phyloP scores from a whole-genome alignment of 2,329 filamentous ascomycete genomes.

The Scytalidium sp. region DNA sequence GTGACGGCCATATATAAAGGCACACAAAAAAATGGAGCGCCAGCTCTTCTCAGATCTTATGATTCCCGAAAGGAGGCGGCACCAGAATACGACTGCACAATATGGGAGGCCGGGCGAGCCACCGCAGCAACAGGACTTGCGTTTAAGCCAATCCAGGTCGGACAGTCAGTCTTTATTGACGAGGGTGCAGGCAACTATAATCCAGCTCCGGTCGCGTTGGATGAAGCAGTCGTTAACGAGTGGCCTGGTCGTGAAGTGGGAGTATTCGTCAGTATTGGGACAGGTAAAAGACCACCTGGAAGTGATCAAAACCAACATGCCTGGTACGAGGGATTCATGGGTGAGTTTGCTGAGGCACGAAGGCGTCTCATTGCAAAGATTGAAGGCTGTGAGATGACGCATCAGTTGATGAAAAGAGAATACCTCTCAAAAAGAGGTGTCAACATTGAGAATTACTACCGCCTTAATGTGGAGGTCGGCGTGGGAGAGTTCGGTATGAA shows the following conservation, averaged over 20 bases:
- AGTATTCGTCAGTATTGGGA: constrained; percentile 91
- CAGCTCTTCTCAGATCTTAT: constrained; percentile 84
- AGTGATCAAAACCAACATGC: constrained; percentile 69
- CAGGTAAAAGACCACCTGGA: constrained; percentile 73
- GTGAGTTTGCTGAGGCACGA: constrained; percentile 88
- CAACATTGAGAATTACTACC: constrained; percentile 87
- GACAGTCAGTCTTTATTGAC: constrained; percentile 90
- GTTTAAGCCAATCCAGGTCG: constrained; percentile 93
- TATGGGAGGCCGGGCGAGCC: constrained; percentile 96
- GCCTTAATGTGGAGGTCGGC: constrained; percentile 94
- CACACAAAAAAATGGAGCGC: constrained; percentile 62
- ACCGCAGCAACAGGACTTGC: constrained; percentile 87
- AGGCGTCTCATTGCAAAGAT: constrained; percentile 85
- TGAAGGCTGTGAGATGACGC: constrained; percentile 89
- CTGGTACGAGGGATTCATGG: constrained; percentile 94
- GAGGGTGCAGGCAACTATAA: constrained; percentile 92
- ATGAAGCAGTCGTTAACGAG: constrained; percentile 88
- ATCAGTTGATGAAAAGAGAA: constrained; percentile 80
- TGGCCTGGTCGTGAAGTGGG: constrained; percentile 94
- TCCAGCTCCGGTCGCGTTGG: constrained; percentile 77
- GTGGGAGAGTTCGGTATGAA: constrained; percentile 99
- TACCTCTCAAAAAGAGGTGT: constrained; percentile 75
- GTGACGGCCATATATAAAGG: constrained; percentile 91
- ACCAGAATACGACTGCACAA: constrained; percentile 88
- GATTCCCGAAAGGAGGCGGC: constrained; percentile 90